phyloP scores from a whole-genome alignment of 345 rosid species.

The Lagerstroemia speciosa region DNA sequence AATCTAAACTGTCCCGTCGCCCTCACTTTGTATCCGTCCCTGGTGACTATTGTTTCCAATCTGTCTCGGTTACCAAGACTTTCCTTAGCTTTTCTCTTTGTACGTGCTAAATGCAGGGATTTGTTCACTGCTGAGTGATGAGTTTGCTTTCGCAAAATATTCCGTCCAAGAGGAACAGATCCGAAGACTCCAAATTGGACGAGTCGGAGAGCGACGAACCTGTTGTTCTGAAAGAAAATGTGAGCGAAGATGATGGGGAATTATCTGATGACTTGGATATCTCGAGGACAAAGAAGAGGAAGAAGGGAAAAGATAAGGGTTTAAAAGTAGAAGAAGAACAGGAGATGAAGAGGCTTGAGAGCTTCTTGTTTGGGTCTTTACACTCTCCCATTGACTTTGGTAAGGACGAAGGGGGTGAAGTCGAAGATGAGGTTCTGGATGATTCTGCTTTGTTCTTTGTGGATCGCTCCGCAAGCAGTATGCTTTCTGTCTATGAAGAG shows the following conservation, averaged over 20 bases:
- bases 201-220: neutral
- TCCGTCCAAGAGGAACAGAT: neutral
- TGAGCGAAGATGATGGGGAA: slow-evolving; percentile 21
- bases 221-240: slow-evolving; percentile 2
- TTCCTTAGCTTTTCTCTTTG: neutral
- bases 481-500: slow-evolving; percentile 25
- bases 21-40: too few relatives aligned
- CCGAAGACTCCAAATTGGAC: neutral
- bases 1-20: too few relatives aligned
- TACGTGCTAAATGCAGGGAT: neutral
- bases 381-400: slow-evolving; percentile 72
- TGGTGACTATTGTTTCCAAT: too few relatives aligned
- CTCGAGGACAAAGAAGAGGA: slow-evolving; percentile 49
- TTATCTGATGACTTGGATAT: slow-evolving; percentile 27
- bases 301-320: slow-evolving; percentile 25
- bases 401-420: slow-evolving; percentile 28
- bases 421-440: slow-evolving; percentile 16
- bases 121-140: neutral
- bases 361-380: slow-evolving; percentile 63
- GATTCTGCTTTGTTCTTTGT: slow-evolving; percentile 48
- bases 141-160: slow-evolving; percentile 1
- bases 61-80: neutral
- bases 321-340: slow-evolving; percentile 37
- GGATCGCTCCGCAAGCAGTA: slow-evolving; percentile 38
- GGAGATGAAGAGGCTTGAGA: slow-evolving; percentile 72